Base-by-base conservation (phyloP, 1,284 basidiomycete species). In the Cryptococcus neoformans region DNA sequence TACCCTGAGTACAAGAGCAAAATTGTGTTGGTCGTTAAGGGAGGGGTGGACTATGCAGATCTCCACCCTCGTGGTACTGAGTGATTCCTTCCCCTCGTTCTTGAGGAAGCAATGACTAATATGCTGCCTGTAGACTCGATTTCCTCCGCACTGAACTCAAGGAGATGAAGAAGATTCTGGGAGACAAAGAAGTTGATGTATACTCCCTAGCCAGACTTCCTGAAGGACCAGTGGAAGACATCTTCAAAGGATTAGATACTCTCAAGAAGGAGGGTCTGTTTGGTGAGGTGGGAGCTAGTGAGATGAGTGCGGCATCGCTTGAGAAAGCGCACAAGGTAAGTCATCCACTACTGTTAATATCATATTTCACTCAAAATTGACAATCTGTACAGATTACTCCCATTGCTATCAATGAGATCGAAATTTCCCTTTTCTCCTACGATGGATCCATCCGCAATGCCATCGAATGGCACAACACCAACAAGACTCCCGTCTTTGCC, bases 1-100 rank as follows among this genome's bases (percentile, higher is more conserved):
- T 81, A 85, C 66, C 84, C 84, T 0, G 80, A 82, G 51, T 82
- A 83, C 66, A 78, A 76, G 9, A 79, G 81, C 38, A 81, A 78
- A 66, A 76, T 81, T 11, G 78, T 82, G 58, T 70, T 85, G 14
- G 82, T 73, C n/a, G 68, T 79, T 57, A 78, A 83, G 75, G 82
- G 83, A 6, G 82, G 81, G 4, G 42, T 69, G 2, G 54, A 54
- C 1, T 54, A 53, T 2, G 49, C 62, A 16, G 44, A 14, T 9
- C 14, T 48, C 3, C 34, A 21, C n/a, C 37, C 46, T 10, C 28
- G 28, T 4, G 34, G 35, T 2, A 17, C 17, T n/a, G 53, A 54
- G 53, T 54, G 39, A 49, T 38, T 49, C n/a, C 11, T 12, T 6
- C 11, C 11, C 34, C 28, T 11, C 38, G 11, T 10, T 2, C 11